Base-by-base conservation (phyloP, 73 alveolate species). In the Effrenium voratum region DNA sequence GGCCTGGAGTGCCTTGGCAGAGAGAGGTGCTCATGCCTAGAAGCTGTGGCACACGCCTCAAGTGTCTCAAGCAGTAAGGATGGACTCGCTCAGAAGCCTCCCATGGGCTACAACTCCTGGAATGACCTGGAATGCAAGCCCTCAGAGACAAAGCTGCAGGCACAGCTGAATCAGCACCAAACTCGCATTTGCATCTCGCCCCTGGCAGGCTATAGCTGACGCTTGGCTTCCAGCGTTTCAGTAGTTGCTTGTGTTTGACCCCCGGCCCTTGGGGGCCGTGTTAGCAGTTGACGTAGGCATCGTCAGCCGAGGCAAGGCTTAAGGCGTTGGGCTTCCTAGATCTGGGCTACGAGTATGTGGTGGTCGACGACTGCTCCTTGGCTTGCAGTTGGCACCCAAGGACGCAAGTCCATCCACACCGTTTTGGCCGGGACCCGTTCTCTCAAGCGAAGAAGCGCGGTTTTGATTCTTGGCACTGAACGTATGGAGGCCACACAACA, bases 61-160 rank as follows among this genome's bases (percentile, higher is more conserved):
- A n/a, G n/a, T n/a, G n/a, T n/a, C n/a, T n/a, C 72, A 22, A 57
- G 0, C 72, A 30, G n/a, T 82, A 88, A 99, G 87, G 99, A 99
- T 98, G 99, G 99, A 38, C 95, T 99, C 40, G 99, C 99, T 40
- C 79, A 49, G 98, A 99, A 99, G 70, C 99, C 99, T 47, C 99
- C 99, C 63, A 99, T 99, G 99, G 99, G 99, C 57, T 99, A 99
- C 99, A 99, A 99, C 46, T 95, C 99, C 93, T 99, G 99, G 99
- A 99, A 99, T 79, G 99, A 99, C 99, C 96, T 99, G 87, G 99
- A 86, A 46, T 99, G 99, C 96, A 85, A 98, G 66, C 99, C 99
- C 41, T 91, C 99, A 36, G 99, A 99, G 90, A 93, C 63, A 86
- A 88, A 99, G 91, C 99, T 99, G 44, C 50, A 44, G 52, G 93